phyloP scores from a whole-genome alignment of 2,329 filamentous ascomycete genomes.

The Colletotrichum sp. region DNA sequence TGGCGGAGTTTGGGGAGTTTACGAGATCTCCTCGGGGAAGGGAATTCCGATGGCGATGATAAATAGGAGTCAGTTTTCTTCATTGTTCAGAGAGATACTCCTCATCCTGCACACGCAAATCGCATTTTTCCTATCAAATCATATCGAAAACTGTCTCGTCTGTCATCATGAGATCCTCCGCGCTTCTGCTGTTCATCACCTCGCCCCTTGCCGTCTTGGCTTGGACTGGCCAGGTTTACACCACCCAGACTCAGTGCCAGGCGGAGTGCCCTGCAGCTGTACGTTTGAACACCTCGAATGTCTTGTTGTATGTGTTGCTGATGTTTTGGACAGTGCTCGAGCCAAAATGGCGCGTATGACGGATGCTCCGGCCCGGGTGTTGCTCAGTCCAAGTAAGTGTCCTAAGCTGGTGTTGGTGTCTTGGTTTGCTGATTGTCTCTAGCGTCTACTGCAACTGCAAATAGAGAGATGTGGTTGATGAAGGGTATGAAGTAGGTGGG shows the following conservation, averaged over 20 bases:
- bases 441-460: background rate
- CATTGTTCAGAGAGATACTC: fast-evolving
- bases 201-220: background rate
- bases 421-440: background rate
- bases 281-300: fast-evolving
- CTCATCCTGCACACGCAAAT: background rate
- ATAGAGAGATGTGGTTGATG: background rate
- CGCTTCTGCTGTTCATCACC: background rate
- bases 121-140: background rate
- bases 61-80: background rate
- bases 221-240: background rate
- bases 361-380: background rate
- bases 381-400: background rate
- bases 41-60: background rate
- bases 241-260: background rate
- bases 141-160: fast-evolving
- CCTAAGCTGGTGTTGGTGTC: background rate
- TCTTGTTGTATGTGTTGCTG: background rate
- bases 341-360: background rate
- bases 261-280: background rate
- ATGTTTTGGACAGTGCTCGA: background rate
- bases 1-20: background rate
- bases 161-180: background rate
- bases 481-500: background rate
- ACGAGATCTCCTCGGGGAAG: background rate